A percentile compares a stretch with the other conserved stretches of the same genome.
Conservation (phyloP, 2,329 filamentous ascomycete genomes). For the Catunica adiposa region DNA sequence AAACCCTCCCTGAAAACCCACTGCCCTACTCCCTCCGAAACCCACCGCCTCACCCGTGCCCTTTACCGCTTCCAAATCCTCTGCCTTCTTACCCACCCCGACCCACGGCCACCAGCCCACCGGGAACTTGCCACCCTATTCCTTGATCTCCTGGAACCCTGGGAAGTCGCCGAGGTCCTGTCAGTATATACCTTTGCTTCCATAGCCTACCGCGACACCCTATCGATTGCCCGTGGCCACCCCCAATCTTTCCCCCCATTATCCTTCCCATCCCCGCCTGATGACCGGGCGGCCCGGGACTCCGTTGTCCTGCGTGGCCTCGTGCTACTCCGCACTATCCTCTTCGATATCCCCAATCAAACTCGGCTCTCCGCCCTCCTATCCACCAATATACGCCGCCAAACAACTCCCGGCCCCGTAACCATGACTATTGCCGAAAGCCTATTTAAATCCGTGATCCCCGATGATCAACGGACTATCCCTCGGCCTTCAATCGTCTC, state of each 20-base stretch:
- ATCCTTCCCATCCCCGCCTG: not conserved
- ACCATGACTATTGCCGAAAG: not conserved
- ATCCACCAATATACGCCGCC: not conserved
- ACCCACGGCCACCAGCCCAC: not conserved
- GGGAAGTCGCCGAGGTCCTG: constrained; percentile 11
- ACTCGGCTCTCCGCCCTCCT: constrained; percentile 1
- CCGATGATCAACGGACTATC: constrained; percentile 1
- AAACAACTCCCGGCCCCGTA: not conserved
- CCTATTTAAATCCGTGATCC: not conserved
- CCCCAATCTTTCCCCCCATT: not conserved
- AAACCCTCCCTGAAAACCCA: not conserved
- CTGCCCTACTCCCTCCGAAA: constrained; percentile 1
- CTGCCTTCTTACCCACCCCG: constrained; percentile 1
- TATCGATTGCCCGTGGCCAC: not conserved
- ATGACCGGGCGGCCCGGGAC: constrained; percentile 1
- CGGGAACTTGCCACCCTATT: constrained; percentile 1
- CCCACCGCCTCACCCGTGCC: constrained; percentile 6
- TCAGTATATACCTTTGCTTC: constrained; percentile 10
- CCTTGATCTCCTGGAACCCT: constrained; percentile 10
- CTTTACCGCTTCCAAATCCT: constrained; percentile 13
- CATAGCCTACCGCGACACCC: constrained; percentile 5
- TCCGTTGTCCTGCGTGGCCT: constrained; percentile 6
- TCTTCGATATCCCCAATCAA: constrained; percentile 2
- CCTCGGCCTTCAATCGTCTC: not conserved
- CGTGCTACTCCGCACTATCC: constrained; percentile 5